Percentiles rank a stretch among this genome's conserved stretches.
These are phyloP conservation scores for Melampsora larici-populina DNA, from an alignment of 1,284 basidiomycete species.

Conservation along the genomic window DNA sequence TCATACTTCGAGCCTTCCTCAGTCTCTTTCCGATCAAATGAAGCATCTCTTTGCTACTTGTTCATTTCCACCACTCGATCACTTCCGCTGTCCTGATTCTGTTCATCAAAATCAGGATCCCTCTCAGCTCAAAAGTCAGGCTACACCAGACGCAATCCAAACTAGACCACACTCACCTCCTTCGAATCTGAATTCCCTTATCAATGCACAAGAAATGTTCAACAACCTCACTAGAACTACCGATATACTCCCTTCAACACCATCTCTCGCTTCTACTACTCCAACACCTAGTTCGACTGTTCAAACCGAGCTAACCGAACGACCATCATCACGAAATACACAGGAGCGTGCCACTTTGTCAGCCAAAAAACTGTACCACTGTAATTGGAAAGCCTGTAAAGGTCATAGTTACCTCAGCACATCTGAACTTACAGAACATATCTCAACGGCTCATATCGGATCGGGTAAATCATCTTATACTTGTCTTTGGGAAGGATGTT, in stretches of 20 bases:
- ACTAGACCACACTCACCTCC: not conserved
- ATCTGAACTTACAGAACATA: slow-evolving; percentile 50
- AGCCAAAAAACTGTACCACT: not conserved
- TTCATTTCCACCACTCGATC: not conserved
- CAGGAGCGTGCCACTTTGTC: not conserved
- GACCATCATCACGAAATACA: not conserved
- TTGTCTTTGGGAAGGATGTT: slow-evolving; percentile 52
- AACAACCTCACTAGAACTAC: too few relatives aligned
- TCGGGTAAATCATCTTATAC: slow-evolving; percentile 51
- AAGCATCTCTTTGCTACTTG: not conserved
- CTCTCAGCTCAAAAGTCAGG: too few relatives aligned
- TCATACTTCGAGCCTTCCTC: not conserved
- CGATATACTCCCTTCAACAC: too few relatives aligned
- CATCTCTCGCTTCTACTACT: not conserved
- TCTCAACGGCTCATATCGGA: slow-evolving; percentile 50
- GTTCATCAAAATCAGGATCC: too few relatives aligned
- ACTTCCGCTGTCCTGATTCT: too few relatives aligned
- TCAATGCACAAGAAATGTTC: too few relatives aligned
- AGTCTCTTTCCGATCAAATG: not conserved
- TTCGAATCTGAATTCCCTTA: not conserved
- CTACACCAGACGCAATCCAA: too few relatives aligned
- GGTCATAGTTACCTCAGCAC: slow-evolving; percentile 46
- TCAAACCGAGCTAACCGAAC: not conserved
- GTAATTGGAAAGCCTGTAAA: slow-evolving; percentile 29
- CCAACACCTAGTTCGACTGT: not conserved